Base-by-base conservation (phyloP, 495 filamentous ascomycete genomes). In the Podospora conica region DNA sequence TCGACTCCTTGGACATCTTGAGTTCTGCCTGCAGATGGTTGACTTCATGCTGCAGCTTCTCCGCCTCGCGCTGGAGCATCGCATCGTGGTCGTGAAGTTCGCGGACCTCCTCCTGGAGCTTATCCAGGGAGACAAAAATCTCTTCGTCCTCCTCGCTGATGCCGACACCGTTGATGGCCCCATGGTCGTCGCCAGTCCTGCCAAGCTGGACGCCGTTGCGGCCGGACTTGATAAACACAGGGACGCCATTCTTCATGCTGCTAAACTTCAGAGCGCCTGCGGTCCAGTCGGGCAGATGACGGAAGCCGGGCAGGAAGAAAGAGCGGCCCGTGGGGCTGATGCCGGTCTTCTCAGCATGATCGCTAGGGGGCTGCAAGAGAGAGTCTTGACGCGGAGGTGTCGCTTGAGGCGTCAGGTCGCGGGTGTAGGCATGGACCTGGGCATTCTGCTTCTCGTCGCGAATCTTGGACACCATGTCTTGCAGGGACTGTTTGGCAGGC, bases 61-160 rank as follows among this genome's bases (percentile, higher is more conserved):
- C 79, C 0, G 80, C 79, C 64, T 83, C 80, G 56, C 77, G 76
- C 58, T 82, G 77, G 9, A 83, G 73, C 64, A 81, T 71, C 21
- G 81, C 80, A 59, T 82, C 78, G 65, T 83, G 81, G 55, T 83
- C 80, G 60, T 81, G 79, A 57, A 82, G 71, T 61, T 79, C 76
- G 58, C 78, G 71, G 60, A 83, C 77, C 65, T 83, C 81, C 29
- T 82, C 79, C 60, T 78, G 80, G 79, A 83, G 81, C 80, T 82
- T 83, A 81, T 83, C 81, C 73, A 82, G 70, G 11, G 80, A 81
- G 25, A 82, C 80, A 61, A 83, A 82, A 29, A 83, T 82, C 58
- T 80, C 73, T 71, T 79, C 77, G 65, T 83, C 81, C 60, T 82
- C 81, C 59, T 80, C 73, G 53, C 76, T 74, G 25, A 82, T 75